Evolutionary conservation across 176 grass and related monocot species (phyloP).

Genomic region (Triticum dicoccoides): DNA sequence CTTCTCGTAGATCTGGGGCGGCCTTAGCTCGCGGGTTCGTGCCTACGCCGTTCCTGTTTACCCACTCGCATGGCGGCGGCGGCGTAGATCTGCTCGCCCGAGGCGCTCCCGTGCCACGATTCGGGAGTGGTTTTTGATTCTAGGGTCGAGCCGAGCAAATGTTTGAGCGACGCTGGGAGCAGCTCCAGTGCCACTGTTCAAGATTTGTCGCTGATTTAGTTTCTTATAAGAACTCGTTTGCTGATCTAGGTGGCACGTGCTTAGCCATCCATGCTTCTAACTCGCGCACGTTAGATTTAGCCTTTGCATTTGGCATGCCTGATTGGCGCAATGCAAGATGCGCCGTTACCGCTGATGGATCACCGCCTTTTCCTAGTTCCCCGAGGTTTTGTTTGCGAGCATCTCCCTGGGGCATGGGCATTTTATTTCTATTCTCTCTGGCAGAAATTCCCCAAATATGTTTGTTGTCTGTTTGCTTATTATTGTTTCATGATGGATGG

Average conservation of each 20-base stretch:
- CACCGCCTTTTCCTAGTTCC: neutral
- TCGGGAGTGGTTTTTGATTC: neutral
- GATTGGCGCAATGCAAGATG: neutral
- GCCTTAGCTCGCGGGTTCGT: neutral
- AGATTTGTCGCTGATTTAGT: constrained; percentile 13
- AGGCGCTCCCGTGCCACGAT: neutral
- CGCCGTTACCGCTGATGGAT: neutral
- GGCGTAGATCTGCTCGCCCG: neutral
- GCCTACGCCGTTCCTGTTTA: neutral
- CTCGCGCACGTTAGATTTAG: neutral
- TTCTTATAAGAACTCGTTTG: neutral
- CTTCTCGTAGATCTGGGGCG: neutral
- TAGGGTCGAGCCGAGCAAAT: neutral
- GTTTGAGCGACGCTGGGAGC: neutral
- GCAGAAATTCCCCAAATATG: neutral
- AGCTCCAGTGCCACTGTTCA: neutral
- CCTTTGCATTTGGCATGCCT: neutral
- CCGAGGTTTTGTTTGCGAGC: neutral
- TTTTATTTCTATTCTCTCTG: neutral
- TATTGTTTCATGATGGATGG: constrained; percentile 14
- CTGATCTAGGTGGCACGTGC: neutral
- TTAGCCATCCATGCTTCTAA: neutral
- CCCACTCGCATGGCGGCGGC: neutral
- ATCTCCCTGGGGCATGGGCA: neutral
- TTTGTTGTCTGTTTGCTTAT: neutral